Conservation (phyloP, 1,284 basidiomycete genomes). For the Irpex lacteus region DNA sequence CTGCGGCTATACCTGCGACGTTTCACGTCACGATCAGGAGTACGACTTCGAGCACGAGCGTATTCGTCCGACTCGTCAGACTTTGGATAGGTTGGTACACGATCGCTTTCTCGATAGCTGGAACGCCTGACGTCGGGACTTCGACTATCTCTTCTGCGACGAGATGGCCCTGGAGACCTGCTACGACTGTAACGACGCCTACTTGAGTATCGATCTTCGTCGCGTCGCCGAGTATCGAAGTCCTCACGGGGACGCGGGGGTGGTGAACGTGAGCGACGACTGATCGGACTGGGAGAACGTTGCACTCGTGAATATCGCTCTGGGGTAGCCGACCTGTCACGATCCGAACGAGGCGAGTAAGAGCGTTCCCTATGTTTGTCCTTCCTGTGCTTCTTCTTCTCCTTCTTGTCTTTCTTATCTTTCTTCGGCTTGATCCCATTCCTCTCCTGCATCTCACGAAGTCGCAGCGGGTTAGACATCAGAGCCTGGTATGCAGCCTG, state of each 20-base stretch:
- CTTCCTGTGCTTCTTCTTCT: constrained; percentile 51
- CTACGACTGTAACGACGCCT: constrained; percentile 28
- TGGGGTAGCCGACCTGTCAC: constrained; percentile 34
- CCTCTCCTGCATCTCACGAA: constrained; percentile 78
- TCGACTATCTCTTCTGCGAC: constrained; percentile 23
- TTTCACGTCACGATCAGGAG: constrained; percentile 24
- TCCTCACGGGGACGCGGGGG: constrained; percentile 21
- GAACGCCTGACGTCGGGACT: constrained; percentile 14
- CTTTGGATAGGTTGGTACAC: constrained; percentile 34
- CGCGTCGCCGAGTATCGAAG: constrained; percentile 28
- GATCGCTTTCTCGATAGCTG: constrained; percentile 17
- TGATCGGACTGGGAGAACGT: constrained; percentile 38
- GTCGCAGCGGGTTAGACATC: constrained; percentile 86
- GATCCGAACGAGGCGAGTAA: constrained; percentile 32
- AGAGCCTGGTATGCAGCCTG: constrained; percentile 90
- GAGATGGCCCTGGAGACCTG: constrained; percentile 26
- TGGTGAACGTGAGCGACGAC: constrained; percentile 37
- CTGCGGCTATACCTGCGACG: constrained; percentile 46
- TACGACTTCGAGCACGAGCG: constrained; percentile 20
- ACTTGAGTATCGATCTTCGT: constrained; percentile 21
- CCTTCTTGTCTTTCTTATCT: constrained; percentile 70
- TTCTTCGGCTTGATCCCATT: constrained; percentile 76
- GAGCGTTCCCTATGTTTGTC: constrained; percentile 35
- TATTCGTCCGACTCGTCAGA: constrained; percentile 50
- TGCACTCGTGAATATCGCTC: constrained; percentile 32